Base-by-base conservation (phyloP, 1,284 basidiomycete species). In the Mycosarcoma maydis region DNA sequence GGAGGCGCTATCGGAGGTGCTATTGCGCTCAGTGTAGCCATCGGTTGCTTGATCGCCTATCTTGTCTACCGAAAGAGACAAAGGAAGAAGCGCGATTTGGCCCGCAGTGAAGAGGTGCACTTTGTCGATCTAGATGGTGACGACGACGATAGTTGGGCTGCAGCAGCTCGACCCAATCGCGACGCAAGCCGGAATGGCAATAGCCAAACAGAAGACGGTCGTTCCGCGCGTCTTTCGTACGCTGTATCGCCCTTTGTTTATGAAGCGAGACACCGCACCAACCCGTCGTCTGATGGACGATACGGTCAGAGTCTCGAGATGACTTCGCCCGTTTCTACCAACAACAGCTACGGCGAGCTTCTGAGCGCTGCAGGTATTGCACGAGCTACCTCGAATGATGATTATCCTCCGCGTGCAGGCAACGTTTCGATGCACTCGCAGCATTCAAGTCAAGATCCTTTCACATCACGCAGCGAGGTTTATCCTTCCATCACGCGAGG, bases 121-220 rank as follows among this genome's bases (percentile, higher is more conserved):
- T 76, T 76, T 22, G 69, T 76, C 40, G 74, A 76, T 37, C 57
- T 75, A 14, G 73, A 73, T 29, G 72, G 68, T 17, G 73, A 75
- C 30, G 69, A 75, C 9, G 72, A 72, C 29, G 69, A 54, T 10
- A 47, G 45, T 8, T 46, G 39, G 38, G 50, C 27, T 14, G 42
- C 32, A 20, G 36, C 46, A 10, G 41, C 30, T 27, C 27, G 46
- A 22, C 38, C 29, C 16, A 34, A 52, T 4, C 48, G 57, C 29
- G 42, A 32, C 32, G 27, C 57, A 3, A 27, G 59, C 24, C 45
- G 54, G 7, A 40, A 42, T 29, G 26, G 42, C 8, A 7, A 34
- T 13, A 36, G 39, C 20, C 49, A 30, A n/a, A 24, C 16, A 14
- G 52, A 50, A 7, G 45, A 56, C 4, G 49, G 36, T 9, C 3